Conservation (phyloP, 108 stramenopile genomes). For the Discostella stelligeroides region DNA sequence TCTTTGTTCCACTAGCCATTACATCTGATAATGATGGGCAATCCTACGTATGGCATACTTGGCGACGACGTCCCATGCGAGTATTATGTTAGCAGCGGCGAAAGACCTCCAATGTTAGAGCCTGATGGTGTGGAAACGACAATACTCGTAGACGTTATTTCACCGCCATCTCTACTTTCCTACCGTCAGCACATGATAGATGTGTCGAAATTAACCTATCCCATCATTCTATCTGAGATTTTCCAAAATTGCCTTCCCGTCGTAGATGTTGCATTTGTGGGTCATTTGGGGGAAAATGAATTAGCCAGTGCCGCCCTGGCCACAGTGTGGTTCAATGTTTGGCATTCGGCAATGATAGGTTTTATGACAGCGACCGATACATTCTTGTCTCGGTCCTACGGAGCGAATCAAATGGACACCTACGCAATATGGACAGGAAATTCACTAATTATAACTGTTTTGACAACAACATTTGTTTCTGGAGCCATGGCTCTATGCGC, state of each 20-base stretch:
- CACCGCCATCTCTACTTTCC: conserved; percentile 5
- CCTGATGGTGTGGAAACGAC: too few relatives aligned
- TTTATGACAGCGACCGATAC: conserved; percentile 58
- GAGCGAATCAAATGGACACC: conserved; percentile 37
- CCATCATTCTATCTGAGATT: too few relatives aligned
- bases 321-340: conserved; percentile 56
- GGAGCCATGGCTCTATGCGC: conserved; percentile 43
- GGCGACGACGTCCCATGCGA: too few relatives aligned
- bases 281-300: conserved; percentile 46
- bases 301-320: conserved; percentile 52
- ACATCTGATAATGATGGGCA: too few relatives aligned
- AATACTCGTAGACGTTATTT: not conserved
- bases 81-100: too few relatives aligned
- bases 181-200: conserved; percentile 29
- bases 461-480: conserved; percentile 19
- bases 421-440: conserved; percentile 47
- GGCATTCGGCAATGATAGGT: conserved; percentile 50
- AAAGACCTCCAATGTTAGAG: too few relatives aligned
- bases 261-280: conserved; percentile 37
- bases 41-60: too few relatives aligned
- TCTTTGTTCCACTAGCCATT: too few relatives aligned
- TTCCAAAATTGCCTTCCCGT: too few relatives aligned
- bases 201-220: conserved; percentile 28
- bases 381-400: conserved; percentile 42
- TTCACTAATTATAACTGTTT: conserved; percentile 27